Conservation (phyloP, 164 flowering plant species). For the Macadamia integrifolia region DNA sequence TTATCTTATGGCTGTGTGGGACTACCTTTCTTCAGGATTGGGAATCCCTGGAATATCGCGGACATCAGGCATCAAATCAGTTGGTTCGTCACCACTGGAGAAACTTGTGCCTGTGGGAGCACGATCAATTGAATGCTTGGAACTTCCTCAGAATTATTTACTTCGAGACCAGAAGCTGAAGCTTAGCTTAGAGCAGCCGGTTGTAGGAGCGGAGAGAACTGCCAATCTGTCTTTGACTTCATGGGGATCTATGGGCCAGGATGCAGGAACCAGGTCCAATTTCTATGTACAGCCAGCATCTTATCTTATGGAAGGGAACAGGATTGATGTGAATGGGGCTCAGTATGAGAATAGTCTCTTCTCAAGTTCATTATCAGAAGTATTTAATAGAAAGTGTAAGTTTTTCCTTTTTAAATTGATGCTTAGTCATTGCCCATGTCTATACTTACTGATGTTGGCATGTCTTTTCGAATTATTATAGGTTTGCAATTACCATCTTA, state of each 20-base stretch:
- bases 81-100: constrained; percentile 41
- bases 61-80: constrained; percentile 25
- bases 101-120: constrained; percentile 26
- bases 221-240: constrained; percentile 30
- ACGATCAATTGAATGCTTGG: constrained; percentile 21
- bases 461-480: background rate
- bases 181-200: constrained; percentile 13
- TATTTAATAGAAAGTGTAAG: constrained; percentile 64
- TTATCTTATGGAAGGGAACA: constrained; percentile 20
- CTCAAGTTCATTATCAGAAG: constrained; percentile 75
- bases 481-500: background rate
- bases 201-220: constrained; percentile 34
- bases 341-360: constrained; percentile 69
- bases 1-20: background rate
- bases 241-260: constrained; percentile 29
- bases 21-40: constrained; percentile 13
- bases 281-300: constrained; percentile 25
- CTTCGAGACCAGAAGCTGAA: constrained; percentile 28
- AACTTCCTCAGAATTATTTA: constrained; percentile 18
- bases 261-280: constrained; percentile 26
- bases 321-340: constrained; percentile 21
- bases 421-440: background rate
- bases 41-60: constrained; percentile 17
- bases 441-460: background rate
- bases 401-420: constrained; percentile 1